Base-by-base conservation (phyloP, 1,284 basidiomycete species). In the Gomphus bonarii region DNA sequence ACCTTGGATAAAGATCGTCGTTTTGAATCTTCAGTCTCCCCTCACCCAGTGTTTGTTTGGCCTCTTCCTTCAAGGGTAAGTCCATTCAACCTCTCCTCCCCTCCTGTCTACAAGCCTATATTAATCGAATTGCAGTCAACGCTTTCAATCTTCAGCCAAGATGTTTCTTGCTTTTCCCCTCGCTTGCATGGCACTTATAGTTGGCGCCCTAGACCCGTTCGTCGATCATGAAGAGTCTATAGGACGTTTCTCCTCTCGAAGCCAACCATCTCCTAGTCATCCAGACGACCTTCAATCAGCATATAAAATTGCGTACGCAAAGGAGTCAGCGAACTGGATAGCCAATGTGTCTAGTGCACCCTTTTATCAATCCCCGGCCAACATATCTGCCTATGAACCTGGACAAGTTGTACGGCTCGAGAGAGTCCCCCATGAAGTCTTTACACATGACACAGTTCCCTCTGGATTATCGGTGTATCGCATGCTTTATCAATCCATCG, bases 331-430 rank as follows among this genome's bases (percentile, higher is more conserved):
- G 14, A 43, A 57, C 38, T 57, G 55, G 55, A 11, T 57, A 8
- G 33, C 6, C 25, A 57, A 57, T 42, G 36, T 52, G 16, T 50
- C 48, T 31, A 57, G n/a, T 11, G 49, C 51, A 44, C 55, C 55
- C 6, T 57, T 57, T 35, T 57, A 57, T 43, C 48, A 50, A 30
- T 42, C 55, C n/a, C 55, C 55, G 16, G n/a, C 22, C 36, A 35
- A 51, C 22, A 43, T 50, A 9, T 31, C 28, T 14, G 22, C 22
- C 12, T 50, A 43, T 57, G 36, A 12, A 42, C 36, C 52, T 36
- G 52, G 52, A n/a, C 14, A 40, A 5, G 5, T 28, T 14, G 38
- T 54, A 11, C 52, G 40, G 4, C n/a, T 54, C 31, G 52, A 30
- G 36, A 31, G n/a, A 14, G 36, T 54, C 22, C 14, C 22, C 28